Evolutionary conservation across 768 basidiomycete species (phyloP).

Genomic region (Leccinellum albellum): DNA sequence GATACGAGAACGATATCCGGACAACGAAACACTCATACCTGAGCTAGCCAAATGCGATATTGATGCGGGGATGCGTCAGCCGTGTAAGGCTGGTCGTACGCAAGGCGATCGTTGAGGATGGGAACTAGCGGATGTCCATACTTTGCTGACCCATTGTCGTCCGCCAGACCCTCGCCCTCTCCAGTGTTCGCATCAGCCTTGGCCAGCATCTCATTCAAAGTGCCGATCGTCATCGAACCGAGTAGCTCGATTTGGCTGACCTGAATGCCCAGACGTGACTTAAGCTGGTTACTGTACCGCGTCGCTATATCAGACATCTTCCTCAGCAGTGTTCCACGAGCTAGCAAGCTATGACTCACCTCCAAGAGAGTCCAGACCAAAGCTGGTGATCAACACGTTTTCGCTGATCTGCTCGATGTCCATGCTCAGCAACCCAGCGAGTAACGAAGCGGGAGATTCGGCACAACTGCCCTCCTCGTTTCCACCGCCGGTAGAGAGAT

Average conservation of each 20-base stretch:
- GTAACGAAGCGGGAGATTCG: conserved; percentile 26
- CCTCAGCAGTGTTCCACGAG: background rate
- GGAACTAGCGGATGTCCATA: conserved; percentile 29
- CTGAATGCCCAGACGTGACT: conserved; percentile 24
- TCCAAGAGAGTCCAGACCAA: conserved; percentile 23
- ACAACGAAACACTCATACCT: conserved; percentile 19
- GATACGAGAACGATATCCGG: no score
- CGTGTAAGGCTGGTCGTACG: conserved; percentile 31
- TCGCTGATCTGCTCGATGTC: conserved; percentile 27
- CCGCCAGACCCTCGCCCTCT: background rate
- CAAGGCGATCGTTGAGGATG: conserved; percentile 29
- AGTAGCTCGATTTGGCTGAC: conserved; percentile 24
- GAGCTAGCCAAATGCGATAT: conserved; percentile 32
- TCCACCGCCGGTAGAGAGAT: conserved; percentile 14
- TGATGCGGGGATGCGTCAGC: conserved; percentile 26
- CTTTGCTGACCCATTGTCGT: conserved; percentile 24
- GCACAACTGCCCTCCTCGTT: conserved; percentile 8
- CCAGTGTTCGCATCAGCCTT: conserved; percentile 13
- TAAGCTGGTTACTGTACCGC: conserved; percentile 29
- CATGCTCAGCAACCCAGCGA: conserved; percentile 24
- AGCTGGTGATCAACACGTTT: conserved; percentile 29
- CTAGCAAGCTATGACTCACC: conserved; percentile 11
- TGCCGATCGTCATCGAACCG: conserved; percentile 22
- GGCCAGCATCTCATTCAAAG: conserved; percentile 25
- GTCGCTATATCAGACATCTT: conserved; percentile 14